Conservation (phyloP, 345 rosid genomes). For the Brassica carinata region DNA sequence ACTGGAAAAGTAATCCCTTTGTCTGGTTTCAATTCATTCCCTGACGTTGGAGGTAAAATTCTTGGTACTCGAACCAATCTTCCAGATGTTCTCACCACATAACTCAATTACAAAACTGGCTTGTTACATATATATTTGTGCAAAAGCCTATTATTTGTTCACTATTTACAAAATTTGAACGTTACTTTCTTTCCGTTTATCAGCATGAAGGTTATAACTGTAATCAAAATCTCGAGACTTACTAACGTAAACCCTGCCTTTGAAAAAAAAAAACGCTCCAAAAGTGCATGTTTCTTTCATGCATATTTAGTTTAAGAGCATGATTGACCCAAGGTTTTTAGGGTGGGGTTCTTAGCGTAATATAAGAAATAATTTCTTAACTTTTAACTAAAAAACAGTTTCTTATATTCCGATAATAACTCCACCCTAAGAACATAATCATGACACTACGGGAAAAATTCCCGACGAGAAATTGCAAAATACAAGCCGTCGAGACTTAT, state of each 20-base stretch:
- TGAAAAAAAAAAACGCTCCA: no score
- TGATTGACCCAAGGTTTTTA: no score
- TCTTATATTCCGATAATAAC: no score
- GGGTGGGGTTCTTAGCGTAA: no score
- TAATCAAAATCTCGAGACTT: neutral
- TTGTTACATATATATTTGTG: neutral
- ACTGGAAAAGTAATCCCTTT: conserved; percentile 58
- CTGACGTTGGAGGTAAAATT: conserved; percentile 85
- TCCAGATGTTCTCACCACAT: conserved; percentile 78
- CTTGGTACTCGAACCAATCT: conserved; percentile 67
- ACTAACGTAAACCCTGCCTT: neutral
- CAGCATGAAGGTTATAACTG: neutral
- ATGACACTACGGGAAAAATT: no score
- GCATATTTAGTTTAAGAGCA: no score
- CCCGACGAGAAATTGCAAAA: no score
- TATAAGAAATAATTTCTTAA: no score
- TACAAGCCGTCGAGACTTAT: no score
- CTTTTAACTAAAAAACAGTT: no score
- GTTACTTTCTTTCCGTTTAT: neutral
- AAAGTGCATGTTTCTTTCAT: no score
- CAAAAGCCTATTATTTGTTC: neutral
- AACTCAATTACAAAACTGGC: neutral
- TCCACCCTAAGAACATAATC: no score
- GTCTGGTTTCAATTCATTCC: conserved; percentile 67
- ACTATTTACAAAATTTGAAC: neutral